A percentile compares a stretch with the other conserved stretches of the same genome.
Conservation (phyloP, 2,329 filamentous ascomycete species). For the Aureobasidium sp. region DNA sequence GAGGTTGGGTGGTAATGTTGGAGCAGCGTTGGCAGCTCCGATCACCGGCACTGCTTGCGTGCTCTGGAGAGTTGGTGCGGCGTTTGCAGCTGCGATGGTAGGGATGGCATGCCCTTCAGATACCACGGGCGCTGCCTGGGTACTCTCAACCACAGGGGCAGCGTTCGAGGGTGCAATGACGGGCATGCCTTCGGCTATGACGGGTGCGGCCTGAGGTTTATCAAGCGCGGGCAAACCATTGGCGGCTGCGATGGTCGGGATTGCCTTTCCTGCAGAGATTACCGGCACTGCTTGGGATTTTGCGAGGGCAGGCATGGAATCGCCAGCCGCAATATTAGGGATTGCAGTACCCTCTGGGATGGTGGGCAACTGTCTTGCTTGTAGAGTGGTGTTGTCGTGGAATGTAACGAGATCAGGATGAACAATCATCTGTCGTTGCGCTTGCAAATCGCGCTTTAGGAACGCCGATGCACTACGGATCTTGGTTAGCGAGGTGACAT, state of each 20-base stretch:
- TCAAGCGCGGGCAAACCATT: background rate
- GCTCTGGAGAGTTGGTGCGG: background rate
- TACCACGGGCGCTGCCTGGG: background rate
- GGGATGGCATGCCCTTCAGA: background rate
- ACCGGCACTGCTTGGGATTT: background rate
- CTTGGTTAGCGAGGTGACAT: too few relatives aligned
- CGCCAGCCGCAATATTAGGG: background rate
- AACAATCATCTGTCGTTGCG: background rate
- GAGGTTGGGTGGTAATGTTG: background rate
- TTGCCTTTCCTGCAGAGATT: background rate
- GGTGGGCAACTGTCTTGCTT: background rate
- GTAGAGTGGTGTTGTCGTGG: background rate
- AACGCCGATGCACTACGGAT: background rate
- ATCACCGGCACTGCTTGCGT: background rate
- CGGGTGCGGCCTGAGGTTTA: background rate
- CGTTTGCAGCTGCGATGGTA: background rate
- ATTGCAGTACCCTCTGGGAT: background rate
- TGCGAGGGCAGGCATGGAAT: background rate
- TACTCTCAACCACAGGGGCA: background rate
- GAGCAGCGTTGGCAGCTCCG: background rate
- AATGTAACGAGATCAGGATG: background rate
- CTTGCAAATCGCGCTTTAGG: background rate
- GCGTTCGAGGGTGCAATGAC: background rate
- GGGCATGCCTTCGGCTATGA: background rate
- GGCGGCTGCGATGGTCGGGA: background rate